Base-by-base conservation (phyloP, 2,329 filamentous ascomycete genomes). In the Trichoderma gracile region DNA sequence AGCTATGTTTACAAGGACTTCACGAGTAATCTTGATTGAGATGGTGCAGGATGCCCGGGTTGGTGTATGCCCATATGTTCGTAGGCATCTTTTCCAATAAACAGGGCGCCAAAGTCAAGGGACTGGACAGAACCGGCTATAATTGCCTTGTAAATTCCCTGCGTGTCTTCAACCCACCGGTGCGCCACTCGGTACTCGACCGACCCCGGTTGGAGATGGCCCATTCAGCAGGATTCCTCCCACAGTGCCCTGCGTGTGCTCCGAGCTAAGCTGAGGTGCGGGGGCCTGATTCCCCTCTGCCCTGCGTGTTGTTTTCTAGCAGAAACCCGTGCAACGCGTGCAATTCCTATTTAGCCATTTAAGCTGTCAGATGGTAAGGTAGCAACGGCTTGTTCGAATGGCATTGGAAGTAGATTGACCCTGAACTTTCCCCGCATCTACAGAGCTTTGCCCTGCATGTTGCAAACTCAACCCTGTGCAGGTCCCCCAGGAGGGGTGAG, bases 391-490 rank as follows among this genome's bases (percentile, higher is more conserved):
- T 23, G n/a, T 19, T 5, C 14, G 15, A 21, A n/a, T n/a, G 38
- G 23, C 33, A 43, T 12, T 8, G 15, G 38, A 43, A 23, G 3
- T 25, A 2, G 38, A 17, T 21, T 33, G 25, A 33, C 17, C 5
- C 30, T 33, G 19, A 52, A 52, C 25, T 52, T 52, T 52, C 57
- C 57, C 56, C 56, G 19, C 56, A 38, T 49, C 30, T 10, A 38
- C 33, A 38, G 33, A 38, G 33, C 12, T 23, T 50, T 69, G 69
- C 66, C 70, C 71, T 72, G 70, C 68, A 69, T 72, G 70, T 68
- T 63, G 61, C 46, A 21, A 56, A 21, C 38, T n/a, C 52, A 9
- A 33, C 40, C 49, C 50, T 64, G 55, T 54, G 21, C 65, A 61
- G 66, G 56, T 27, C 55, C 42, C 46, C n/a, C 30, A n/a, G 19